A percentile compares a stretch with the other conserved stretches of the same genome.
Conservation (phyloP, 192 early-diverging fungal species). For the Coemansia sp. region DNA sequence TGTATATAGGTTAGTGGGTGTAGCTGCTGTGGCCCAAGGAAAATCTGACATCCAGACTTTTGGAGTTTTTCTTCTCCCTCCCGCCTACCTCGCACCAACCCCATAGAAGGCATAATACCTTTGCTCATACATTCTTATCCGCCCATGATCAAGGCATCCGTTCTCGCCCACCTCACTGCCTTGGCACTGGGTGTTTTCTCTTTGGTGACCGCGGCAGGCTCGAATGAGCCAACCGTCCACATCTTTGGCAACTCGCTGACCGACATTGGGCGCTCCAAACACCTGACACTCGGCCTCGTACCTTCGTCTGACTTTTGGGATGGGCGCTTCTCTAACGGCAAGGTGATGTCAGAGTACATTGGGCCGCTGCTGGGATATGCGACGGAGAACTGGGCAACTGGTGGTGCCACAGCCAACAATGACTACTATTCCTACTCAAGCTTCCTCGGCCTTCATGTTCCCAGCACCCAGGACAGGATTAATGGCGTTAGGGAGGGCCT, state of each 20-base stretch:
- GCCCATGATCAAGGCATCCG: too few relatives aligned
- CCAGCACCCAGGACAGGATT: slow-evolving; percentile 27
- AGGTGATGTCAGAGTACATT: slow-evolving; percentile 32
- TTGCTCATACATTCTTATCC: too few relatives aligned
- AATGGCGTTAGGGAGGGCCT: slow-evolving; percentile 19
- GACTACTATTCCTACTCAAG: slow-evolving; percentile 3
- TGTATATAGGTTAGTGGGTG: too few relatives aligned
- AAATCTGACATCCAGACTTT: too few relatives aligned
- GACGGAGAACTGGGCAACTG: slow-evolving; percentile 28
- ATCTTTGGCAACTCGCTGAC: slow-evolving; percentile 34
- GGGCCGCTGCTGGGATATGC: slow-evolving; percentile 4
- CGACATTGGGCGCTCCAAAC: slow-evolving; percentile 22
- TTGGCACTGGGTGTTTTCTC: too few relatives aligned
- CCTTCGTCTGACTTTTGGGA: slow-evolving; percentile 21
- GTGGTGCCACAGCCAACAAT: slow-evolving; percentile 25
- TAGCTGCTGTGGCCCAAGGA: too few relatives aligned
- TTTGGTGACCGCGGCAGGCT: too few relatives aligned
- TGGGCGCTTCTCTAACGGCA: slow-evolving; percentile 26
- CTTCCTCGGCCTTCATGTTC: slow-evolving; percentile 10
- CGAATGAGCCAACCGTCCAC: slow-evolving; percentile 11
- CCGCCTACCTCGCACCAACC: too few relatives aligned
- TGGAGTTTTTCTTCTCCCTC: too few relatives aligned
- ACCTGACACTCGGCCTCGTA: slow-evolving; percentile 23
- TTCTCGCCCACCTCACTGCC: too few relatives aligned
- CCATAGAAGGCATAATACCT: too few relatives aligned